Base-by-base conservation (phyloP, 768 basidiomycete species). In the Hydnomerulius pinastri region DNA sequence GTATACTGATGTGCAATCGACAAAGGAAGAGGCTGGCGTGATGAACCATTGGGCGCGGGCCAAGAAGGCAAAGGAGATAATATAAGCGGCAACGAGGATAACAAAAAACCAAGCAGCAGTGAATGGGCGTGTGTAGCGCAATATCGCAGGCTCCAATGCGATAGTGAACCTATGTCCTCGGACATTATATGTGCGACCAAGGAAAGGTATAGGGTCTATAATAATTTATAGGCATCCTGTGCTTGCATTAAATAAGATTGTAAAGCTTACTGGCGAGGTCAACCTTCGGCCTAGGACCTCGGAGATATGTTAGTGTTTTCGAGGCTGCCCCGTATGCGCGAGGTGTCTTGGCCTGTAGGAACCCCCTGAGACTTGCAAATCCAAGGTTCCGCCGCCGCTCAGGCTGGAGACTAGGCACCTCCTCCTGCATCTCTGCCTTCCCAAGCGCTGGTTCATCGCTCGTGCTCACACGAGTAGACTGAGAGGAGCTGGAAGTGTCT, bases 41-140 rank as follows among this genome's bases (percentile, higher is more conserved):
- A 82, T 70, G 67, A 85, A 93, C 47, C 81, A 90, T 54, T 90
- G 86, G 8, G 83, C 77, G 15, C 87, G 78, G 10, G 82, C 70
- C 54, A 92, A 79, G 70, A 92, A 90, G 0, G 87, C 78, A 21
- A 93, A 74, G 25, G 77, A 79, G 43, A 90, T 74, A 54, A 92
- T 83, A 65, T 89, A 92, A 3, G 72, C 82, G 21, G 71, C 73
- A 23, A 62, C 77, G 13, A 90, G 72, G 46, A 85, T 30, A 30
- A 77, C 55, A 51, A 90, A 73, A 10, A 89, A 59, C 75, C 77
- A 82, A 13, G 76, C 71, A 20, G 69, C 69, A 6, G 80, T 78
- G 47, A 87, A 66, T 3, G 68, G 74, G 36, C 74, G 76, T 17
- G 86, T 87, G 47, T 72, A 39, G 28, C 75, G 75, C 33, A 82